Percentiles rank a stretch among this genome's conserved stretches.
Conservation (phyloP, 306 rosid species). For the Malus sieversii region DNA sequence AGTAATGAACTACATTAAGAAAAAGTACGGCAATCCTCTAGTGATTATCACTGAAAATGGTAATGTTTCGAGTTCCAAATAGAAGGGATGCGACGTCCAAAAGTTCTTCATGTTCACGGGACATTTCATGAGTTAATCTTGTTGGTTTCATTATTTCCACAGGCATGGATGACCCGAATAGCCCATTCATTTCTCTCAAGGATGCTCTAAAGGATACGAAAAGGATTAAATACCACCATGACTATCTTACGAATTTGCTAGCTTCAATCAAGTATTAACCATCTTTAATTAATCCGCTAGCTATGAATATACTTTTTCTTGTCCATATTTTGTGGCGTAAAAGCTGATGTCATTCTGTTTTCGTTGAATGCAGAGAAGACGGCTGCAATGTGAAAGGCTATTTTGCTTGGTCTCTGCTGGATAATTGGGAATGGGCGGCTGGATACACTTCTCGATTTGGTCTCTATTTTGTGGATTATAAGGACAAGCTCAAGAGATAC, state of each 20-base stretch:
- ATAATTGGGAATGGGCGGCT: slow-evolving; percentile 80
- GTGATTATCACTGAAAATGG: slow-evolving; percentile 88
- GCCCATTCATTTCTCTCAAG: slow-evolving; percentile 28
- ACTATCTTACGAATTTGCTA: slow-evolving; percentile 49
- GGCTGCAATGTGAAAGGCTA: slow-evolving; percentile 84
- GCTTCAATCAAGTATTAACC: slow-evolving; percentile 51
- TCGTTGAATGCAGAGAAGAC: slow-evolving; percentile 45
- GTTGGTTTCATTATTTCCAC: not conserved
- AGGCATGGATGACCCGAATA: slow-evolving; percentile 91
- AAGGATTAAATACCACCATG: slow-evolving; percentile 62
- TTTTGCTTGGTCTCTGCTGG: slow-evolving; percentile 74
- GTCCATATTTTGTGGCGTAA: not conserved
- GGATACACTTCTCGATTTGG: slow-evolving; percentile 81
- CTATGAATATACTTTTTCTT: not conserved
- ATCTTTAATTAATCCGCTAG: not conserved
- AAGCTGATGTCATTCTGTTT: not conserved
- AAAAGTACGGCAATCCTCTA: slow-evolving; percentile 67
- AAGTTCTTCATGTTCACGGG: not conserved
- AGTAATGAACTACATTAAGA: slow-evolving; percentile 59
- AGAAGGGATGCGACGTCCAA: not conserved
- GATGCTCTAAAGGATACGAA: slow-evolving; percentile 74
- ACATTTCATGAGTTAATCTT: not conserved
- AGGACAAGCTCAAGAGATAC: slow-evolving; percentile 73
- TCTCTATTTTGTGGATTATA: slow-evolving; percentile 59
- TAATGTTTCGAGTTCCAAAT: slow-evolving; percentile 19